Base-by-base conservation (phyloP, 139 green algal genomes). In the Monoraphidium neglectum region DNA sequence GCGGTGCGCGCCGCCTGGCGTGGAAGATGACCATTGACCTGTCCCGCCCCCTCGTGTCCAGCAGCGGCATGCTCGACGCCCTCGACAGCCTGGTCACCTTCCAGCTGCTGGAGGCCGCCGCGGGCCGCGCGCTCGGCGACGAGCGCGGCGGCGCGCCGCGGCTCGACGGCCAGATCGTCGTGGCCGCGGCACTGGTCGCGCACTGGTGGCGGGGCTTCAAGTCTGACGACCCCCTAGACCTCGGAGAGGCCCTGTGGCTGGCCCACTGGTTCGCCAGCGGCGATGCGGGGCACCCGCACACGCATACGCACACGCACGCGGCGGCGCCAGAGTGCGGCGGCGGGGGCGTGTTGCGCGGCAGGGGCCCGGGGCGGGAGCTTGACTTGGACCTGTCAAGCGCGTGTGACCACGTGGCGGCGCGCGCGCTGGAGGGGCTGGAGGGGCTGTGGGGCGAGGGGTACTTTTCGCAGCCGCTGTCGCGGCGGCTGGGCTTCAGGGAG, bases 191-290 rank as follows among this genome's bases (percentile, higher is more conserved):
- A 13, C 38, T 71, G 10, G 47, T 21, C 6, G 24, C 65, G 23
- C n/a, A 35, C 10, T 23, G 47, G 21, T 16, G 24, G 65, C 65
- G 35, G 18, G 16, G 64, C 33, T 88, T 81, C 57, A 1, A 40
- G 70, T 76, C 33, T 40, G 35, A 61, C 56, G 84, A 88, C 65
- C 74, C 84, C 0, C 59, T 89, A 16, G 84, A 89, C 77, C 64
- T 89, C 33, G 82, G 84, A 2, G 76, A 88, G n/a, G 72, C 82
- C 6, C 72, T 88, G 21, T 89, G 84, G 84, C 84, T 89, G 56
- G 57, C 78, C 32, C 79, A 86, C 62, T 89, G 82, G 84, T 61
- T 26, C 18, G 68, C 74, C n/a, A n/a, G n/a, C n/a, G n/a, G n/a
- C 30, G 30, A 28, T 30, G 15, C 53, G 65, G 18, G 24, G 24